Evolutionary conservation across 257 asterid species (phyloP), one percentile per base, ranked within the genome.

Genomic region (Fraxinus excelsior): DNA sequence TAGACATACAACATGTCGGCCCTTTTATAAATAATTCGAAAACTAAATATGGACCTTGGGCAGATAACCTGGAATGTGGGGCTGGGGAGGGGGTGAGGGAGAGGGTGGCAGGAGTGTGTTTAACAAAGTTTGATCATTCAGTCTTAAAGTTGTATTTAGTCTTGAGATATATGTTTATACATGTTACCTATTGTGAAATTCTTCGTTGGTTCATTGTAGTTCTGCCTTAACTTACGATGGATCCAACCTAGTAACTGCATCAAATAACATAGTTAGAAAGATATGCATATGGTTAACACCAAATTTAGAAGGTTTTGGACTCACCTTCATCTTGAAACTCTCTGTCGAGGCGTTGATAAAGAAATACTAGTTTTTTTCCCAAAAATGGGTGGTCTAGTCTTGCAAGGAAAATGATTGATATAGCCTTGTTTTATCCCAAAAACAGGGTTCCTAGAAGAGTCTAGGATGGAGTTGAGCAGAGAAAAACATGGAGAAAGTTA

Each of bases 191-290:
- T 76, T 72, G 80, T 66, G 83, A 85, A 86, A 81, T 79, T 87
- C 87, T 79, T 86, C 70, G 71, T 9, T 73, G 84, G 82, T 76
- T 86, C 89, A 25, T 81, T 85, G 71, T 82, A 75, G 82, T 85
- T 82, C 38, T 87, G 94, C 80, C 25, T 83, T 77, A 85, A 74
- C 88, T 87, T 91, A 42, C 88, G 91, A 79, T 91, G 93, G 94
- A 92, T 88, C 98, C 97, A 94, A 77, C 94, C 95, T 83, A 89
- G 88, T 82, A 94, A 87, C 98, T 94, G 96, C 82, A 80, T 76
- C 75, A 82, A 76, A 85, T 75, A 81, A 56, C 42, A 66, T 78
- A 77, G 83, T 84, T 77, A 85, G 81, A 80, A 73, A 66, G 51
- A 67, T 32, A 53, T 65, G 79, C 67, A 11, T 1, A 35, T 40